Evolutionary conservation across 1,139 yeast species (phyloP), one percentile per base, ranked within the genome.

Genomic region (Kazachstania sp.): DNA sequence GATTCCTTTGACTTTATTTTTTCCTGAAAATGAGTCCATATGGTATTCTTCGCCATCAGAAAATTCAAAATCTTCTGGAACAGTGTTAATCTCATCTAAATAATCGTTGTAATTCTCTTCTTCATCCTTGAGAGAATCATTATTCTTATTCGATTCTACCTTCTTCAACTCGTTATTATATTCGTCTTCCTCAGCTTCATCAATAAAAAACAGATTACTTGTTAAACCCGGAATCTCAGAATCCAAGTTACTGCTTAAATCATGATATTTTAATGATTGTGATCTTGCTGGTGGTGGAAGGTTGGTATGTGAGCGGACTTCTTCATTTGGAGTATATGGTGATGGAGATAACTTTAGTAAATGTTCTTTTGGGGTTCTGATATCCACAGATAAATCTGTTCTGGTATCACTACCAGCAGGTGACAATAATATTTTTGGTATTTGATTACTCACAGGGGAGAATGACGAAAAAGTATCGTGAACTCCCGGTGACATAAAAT

Each of bases 11-110:
- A 13, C n/a, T 35, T 6, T 6, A 12, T 40, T 26, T 8, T n/a
- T 32, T 35, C 15, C 19, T 2, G 36, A 18, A 31, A 23, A 35
- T 8, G 32, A 15, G 19, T 41, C 44, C 39, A 34, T 9, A 5
- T 37, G 37, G 39, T 56, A 58, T 39, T 59, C 58, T 19, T 64
- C 63, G 18, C 65, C 62, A 12, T 69, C 71, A 11, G 72, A 74
- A 55, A 77, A 78, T 45, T 78, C 80, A 56, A 65, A 79, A 54
- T 79, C 85, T 57, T 77, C 83, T 0, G 85, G 84, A 2, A 79
- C 64, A 41, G 66, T 72, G 54, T 81, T 78, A 26, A 77, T 70
- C 60, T 78, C 83, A 56, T 78, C 83, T 6, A 78, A 44, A 43
- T 57, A 59, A 31, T 59, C 58, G 15, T 61, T 65, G 34, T 63